Percentiles rank a stretch among this genome's conserved stretches.
Conservation (phyloP, 441 rosid genomes). For the Syzygium syzygioides region DNA sequence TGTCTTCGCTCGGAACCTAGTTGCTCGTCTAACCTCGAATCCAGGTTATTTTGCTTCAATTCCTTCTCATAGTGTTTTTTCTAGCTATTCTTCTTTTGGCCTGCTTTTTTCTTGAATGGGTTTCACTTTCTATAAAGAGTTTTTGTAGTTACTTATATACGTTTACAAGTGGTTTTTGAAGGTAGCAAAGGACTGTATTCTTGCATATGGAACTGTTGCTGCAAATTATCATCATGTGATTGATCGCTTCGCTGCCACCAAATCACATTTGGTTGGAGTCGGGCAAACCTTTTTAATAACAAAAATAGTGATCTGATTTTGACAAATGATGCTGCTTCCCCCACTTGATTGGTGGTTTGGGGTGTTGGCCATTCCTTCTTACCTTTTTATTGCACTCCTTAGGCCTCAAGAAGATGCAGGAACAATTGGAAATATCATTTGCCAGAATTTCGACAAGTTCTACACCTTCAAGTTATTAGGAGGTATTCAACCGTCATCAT, state of each 20-base stretch:
- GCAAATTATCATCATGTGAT: neutral
- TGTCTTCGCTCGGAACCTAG: no score
- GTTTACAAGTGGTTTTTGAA: neutral
- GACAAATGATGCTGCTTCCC: neutral
- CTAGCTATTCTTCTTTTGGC: neutral
- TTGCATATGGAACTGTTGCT: neutral
- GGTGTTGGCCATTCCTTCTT: no score
- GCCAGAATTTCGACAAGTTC: no score
- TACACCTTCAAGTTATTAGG: no score
- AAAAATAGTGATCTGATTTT: neutral
- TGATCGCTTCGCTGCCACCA: neutral
- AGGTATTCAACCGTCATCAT: no score
- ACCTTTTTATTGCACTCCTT: no score
- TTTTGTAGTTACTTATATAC: neutral
- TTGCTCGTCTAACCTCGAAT: no score
- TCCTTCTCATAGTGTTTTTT: no score
- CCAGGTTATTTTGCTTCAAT: no score
- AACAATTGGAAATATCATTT: no score
- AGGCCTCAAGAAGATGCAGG: no score
- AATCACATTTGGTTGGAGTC: neutral
- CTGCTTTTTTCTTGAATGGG: neutral
- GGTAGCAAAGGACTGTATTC: neutral
- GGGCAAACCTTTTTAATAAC: neutral
- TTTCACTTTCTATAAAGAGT: neutral
- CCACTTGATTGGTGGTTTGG: no score